Conservation (phyloP, 495 filamentous ascomycete species). For the Podospora sp. region DNA sequence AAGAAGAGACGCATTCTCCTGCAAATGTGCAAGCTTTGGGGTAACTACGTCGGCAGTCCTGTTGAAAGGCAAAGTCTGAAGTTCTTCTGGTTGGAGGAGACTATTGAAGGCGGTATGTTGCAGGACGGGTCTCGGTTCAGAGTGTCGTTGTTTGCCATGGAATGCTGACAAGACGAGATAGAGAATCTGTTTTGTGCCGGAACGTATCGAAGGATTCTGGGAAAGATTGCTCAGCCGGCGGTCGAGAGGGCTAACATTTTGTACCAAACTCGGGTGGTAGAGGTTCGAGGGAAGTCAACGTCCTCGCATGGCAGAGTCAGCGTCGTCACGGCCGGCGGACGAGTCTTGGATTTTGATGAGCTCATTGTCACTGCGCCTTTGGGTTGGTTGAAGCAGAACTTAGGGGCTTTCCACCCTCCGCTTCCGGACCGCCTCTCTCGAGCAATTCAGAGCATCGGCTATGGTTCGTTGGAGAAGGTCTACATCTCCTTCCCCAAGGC, state of each 20-base stretch:
- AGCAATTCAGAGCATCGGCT: conserved; percentile 79
- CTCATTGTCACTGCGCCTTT: conserved; percentile 83
- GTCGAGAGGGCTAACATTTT: conserved; percentile 64
- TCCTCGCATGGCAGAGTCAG: conserved; percentile 45
- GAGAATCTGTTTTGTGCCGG: conserved; percentile 88
- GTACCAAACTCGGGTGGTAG: conserved; percentile 47
- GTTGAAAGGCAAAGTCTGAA: conserved; percentile 80
- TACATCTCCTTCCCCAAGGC: conserved; percentile 84
- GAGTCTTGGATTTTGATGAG: conserved; percentile 70
- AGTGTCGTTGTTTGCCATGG: neutral
- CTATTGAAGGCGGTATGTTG: conserved; percentile 78
- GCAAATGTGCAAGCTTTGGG: conserved; percentile 77
- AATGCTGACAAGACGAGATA: conserved; percentile 36
- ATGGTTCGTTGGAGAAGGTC: conserved; percentile 89
- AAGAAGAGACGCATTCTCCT: conserved; percentile 58
- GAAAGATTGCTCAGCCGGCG: conserved; percentile 65
- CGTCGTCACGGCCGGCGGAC: conserved; percentile 58
- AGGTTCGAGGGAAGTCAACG: conserved; percentile 51
- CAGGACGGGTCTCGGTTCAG: neutral
- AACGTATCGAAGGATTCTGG: conserved; percentile 78
- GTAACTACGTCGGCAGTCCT: conserved; percentile 80
- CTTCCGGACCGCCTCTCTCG: conserved; percentile 66
- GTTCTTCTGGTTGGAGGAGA: conserved; percentile 95
- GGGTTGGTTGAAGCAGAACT: conserved; percentile 84
- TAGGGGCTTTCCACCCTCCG: conserved; percentile 66